Evolutionary conservation across 2,329 filamentous ascomycete species (phyloP).

Genomic region (Chaetomiaceae sp.): DNA sequence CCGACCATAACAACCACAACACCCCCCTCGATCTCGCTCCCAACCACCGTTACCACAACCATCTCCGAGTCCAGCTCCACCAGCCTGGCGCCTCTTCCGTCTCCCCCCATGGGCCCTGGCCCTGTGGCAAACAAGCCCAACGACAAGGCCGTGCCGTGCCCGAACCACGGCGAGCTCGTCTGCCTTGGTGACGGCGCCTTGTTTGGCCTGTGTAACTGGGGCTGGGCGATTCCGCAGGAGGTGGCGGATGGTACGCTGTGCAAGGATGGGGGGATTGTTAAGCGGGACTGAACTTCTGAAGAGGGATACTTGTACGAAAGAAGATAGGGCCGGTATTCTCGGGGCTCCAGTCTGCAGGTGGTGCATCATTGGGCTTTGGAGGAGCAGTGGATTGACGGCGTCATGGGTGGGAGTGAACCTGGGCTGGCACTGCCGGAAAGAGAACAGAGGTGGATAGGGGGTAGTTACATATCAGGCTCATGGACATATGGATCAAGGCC

Average conservation of each 20-base stretch:
- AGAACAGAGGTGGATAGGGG: no score
- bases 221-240: conserved; percentile 7
- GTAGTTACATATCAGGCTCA: no score
- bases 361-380: no score
- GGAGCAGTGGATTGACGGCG: no score
- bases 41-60: not conserved
- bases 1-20: not conserved
- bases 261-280: conserved; percentile 11
- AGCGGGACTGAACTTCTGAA: not conserved
- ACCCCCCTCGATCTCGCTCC: not conserved
- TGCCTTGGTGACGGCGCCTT: conserved; percentile 5
- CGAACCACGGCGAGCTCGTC: conserved; percentile 7
- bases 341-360: not conserved
- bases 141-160: conserved; percentile 4
- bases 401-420: no score
- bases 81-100: not conserved
- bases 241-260: conserved; percentile 12
- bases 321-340: not conserved
- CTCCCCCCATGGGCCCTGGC: not conserved
- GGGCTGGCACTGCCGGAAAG: no score
- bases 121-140: not conserved
- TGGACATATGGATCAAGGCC: no score
- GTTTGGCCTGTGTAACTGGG: conserved; percentile 17
- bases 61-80: not conserved
- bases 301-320: not conserved